A percentile compares a stretch with the other conserved stretches of the same genome.
Evolutionary conservation across 306 rosid genomes (phyloP).

Genomic region (Macrotyloma uniflorum): DNA sequence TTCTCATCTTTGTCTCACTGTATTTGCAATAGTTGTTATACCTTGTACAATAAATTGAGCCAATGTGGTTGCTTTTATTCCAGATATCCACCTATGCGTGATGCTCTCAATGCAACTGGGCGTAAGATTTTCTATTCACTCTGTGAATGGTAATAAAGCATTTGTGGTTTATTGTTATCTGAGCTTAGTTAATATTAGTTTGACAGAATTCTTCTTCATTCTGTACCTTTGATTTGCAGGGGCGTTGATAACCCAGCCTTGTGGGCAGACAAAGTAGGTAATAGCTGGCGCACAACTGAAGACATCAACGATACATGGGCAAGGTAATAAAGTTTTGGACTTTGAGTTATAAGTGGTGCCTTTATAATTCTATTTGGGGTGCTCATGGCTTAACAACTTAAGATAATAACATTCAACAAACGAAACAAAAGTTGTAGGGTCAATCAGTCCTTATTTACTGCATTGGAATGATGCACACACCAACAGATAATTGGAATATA

Average conservation of each 20-base stretch:
- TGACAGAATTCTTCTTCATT: slow-evolving; percentile 17
- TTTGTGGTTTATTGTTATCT: slow-evolving; percentile 32
- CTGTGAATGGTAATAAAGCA: slow-evolving; percentile 77
- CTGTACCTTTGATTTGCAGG: slow-evolving; percentile 51
- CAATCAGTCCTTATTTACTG: slow-evolving; percentile 16
- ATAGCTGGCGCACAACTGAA: slow-evolving; percentile 97
- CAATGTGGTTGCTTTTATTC: slow-evolving; percentile 42
- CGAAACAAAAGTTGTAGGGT: slow-evolving; percentile 2
- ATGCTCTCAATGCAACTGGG: slow-evolving; percentile 76
- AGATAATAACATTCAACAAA: slow-evolving; percentile 16
- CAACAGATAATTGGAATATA: not conserved
- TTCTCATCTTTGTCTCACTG: slow-evolving; percentile 40
- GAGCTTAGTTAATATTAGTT: slow-evolving; percentile 24
- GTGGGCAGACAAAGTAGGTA: slow-evolving; percentile 92
- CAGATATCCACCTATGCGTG: slow-evolving; percentile 98
- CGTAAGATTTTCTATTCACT: slow-evolving; percentile 76
- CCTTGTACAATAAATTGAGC: slow-evolving; percentile 38
- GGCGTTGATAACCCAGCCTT: slow-evolving; percentile 92
- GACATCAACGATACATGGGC: slow-evolving; percentile 96
- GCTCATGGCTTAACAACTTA: slow-evolving; percentile 25
- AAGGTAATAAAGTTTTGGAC: slow-evolving; percentile 63
- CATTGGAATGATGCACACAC: not conserved
- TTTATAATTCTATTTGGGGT: slow-evolving; percentile 22
- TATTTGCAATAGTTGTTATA: slow-evolving; percentile 17
- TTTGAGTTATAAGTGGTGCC: slow-evolving; percentile 11